Conservation (phyloP, 148 eudicot genomes). For the Persicaria maculosa region DNA sequence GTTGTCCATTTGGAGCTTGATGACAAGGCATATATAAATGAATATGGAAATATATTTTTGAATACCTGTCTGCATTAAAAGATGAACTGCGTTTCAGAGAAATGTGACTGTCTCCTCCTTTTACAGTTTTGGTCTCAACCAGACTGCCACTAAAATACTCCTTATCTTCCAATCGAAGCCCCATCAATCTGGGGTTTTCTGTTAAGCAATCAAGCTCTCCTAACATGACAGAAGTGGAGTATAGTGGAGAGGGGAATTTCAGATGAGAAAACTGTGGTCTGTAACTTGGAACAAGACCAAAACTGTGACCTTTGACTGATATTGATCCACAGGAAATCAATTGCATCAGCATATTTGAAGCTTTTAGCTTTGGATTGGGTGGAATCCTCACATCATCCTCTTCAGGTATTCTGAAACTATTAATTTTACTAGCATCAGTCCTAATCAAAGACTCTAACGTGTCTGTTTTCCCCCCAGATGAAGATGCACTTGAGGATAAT, state of each 20-base stretch:
- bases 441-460: conserved; percentile 77
- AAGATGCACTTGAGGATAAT: conserved; percentile 64
- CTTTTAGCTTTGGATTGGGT: conserved; percentile 38
- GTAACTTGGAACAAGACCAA: conserved; percentile 72
- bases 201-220: conserved; percentile 78
- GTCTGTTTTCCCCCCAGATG: conserved; percentile 45
- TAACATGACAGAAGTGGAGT: conserved; percentile 72
- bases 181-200: conserved; percentile 57
- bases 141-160: conserved; percentile 93
- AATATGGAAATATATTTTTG: neutral
- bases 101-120: conserved; percentile 39
- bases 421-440: conserved; percentile 69
- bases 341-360: conserved; percentile 73
- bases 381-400: conserved; percentile 33
- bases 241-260: conserved; percentile 71
- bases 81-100: conserved; percentile 73
- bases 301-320: conserved; percentile 76
- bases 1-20: neutral
- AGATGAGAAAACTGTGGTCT: conserved; percentile 60
- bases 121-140: conserved; percentile 57
- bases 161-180: conserved; percentile 69
- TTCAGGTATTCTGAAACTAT: conserved; percentile 52
- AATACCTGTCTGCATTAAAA: conserved; percentile 69
- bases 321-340: conserved; percentile 86
- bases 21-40: neutral